These are phyloP conservation scores for Mycena amicta DNA, from an alignment of 768 basidiomycete species.

Conservation along the genomic window DNA sequence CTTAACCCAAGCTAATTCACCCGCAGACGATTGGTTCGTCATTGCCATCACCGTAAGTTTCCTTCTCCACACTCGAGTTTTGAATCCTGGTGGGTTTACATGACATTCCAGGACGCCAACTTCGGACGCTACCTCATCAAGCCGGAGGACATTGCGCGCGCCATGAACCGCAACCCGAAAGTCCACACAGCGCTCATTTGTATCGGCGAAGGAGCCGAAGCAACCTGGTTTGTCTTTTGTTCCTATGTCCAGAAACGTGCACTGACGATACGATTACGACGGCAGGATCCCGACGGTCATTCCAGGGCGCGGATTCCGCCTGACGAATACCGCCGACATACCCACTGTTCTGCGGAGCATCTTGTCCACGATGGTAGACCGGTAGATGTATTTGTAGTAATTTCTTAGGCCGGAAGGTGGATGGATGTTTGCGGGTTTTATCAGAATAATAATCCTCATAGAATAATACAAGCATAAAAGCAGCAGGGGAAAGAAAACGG, in stretches of 20 bases:
- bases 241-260: not conserved
- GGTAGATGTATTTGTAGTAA: too few species aligned
- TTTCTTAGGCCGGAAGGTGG: too few species aligned
- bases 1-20: not conserved
- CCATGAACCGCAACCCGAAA: slow-evolving; percentile 62
- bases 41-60: slow-evolving; percentile 59
- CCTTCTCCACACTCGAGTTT: not conserved
- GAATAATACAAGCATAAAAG: not conserved
- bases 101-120: slow-evolving; percentile 56
- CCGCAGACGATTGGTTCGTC: slow-evolving; percentile 65
- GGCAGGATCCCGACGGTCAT: slow-evolving; percentile 63
- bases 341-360: slow-evolving; percentile 66
- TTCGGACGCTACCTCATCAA: slow-evolving; percentile 66
- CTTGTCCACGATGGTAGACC: slow-evolving; percentile 57
- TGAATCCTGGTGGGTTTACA: not conserved
- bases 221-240: slow-evolving; percentile 46
- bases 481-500: not conserved
- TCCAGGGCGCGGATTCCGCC: slow-evolving; percentile 61
- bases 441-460: too few species aligned
- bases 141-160: slow-evolving; percentile 55
- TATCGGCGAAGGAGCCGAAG: slow-evolving; percentile 70
- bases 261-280: not conserved
- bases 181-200: slow-evolving; percentile 70
- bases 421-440: too few species aligned
- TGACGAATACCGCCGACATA: slow-evolving; percentile 63